Percentiles rank a stretch among this genome's conserved stretches.
phyloP scores from a whole-genome alignment of 768 basidiomycete species.

The Mycena amicta region DNA sequence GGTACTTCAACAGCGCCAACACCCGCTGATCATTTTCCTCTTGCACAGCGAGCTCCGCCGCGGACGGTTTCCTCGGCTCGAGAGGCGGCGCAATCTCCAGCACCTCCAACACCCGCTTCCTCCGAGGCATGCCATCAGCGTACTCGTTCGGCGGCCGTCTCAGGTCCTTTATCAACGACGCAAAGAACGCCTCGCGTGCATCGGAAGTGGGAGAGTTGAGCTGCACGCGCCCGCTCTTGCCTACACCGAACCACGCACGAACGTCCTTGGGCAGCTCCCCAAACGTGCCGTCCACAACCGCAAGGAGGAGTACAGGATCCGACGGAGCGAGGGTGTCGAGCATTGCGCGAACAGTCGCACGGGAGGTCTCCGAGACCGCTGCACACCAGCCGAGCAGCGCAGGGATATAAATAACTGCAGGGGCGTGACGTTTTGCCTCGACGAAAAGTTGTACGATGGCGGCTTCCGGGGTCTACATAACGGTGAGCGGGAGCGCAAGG shows the following conservation, averaged over 20 bases:
- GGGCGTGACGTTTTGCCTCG: conserved; percentile 96
- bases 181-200: conserved; percentile 78
- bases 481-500: conserved; percentile 1
- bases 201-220: conserved; percentile 52
- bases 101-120: conserved; percentile 81
- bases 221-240: conserved; percentile 72
- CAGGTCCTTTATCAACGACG: conserved; percentile 68
- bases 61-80: conserved; percentile 80
- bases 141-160: conserved; percentile 81
- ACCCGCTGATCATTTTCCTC: conserved; percentile 79
- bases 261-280: conserved; percentile 78
- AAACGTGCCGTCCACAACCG: conserved; percentile 80
- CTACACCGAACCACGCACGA: conserved; percentile 85
- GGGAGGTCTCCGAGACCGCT: conserved; percentile 80
- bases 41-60: conserved; percentile 80
- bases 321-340: conserved; percentile 89
- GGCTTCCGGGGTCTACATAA: conserved; percentile 78
- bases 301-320: conserved; percentile 92
- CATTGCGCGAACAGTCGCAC: conserved; percentile 86
- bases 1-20: conserved; percentile 81
- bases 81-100: conserved; percentile 88
- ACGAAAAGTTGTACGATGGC: conserved; percentile 93
- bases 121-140: conserved; percentile 84
- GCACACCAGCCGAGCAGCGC: conserved; percentile 85
- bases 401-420: conserved; percentile 94